Evolutionary conservation across 371 early-diverging fungal genomes (phyloP), one percentile per base, ranked within the genome.

Genomic region (Mucor velutinosus): DNA sequence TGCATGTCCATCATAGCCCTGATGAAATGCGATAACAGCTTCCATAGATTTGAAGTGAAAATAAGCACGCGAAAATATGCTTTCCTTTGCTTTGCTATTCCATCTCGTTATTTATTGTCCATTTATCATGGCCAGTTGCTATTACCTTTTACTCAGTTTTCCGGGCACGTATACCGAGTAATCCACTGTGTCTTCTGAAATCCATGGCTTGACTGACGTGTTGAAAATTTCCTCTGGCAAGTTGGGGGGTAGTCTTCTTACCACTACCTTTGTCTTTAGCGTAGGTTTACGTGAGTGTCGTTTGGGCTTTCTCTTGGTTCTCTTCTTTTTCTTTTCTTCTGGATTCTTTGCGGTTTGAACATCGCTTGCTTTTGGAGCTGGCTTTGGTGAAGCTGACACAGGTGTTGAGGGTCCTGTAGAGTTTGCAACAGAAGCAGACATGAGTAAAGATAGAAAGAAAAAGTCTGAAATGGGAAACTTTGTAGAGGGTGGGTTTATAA

Each of bases 201-300:
- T 69, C 86, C 90, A 91, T 39, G 77, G 72, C 37, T 83, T 82
- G 11, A 92, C 84, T 6, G 90, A 77, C 33, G 84, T 82, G 72
- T 84, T 67, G 71, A 95, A 94, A 29, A 88, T 78, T 14, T 84
- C 82, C 72, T 91, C 88, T 3, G 93, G 93, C 6, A 95, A 70
- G 65, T 87, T 87, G 32, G 94, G 93, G 6, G 95, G 94, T 17
- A 95, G 80, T 43, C 93, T 79, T 37, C 95, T 83, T 6, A 95
- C 87, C 14, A 95, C 86, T 14, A 93, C 86, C 71, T 94, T 95
- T 33, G 89, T 90, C 63, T 85, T 88, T 7, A 72, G 49, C 4
- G 65, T 63, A 12, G 62, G 68, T 61, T 81, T 81, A 56, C 77
- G 76, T 19, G 67, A 45, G 8, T 67, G 51, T 51, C 72, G 71